phyloP scores from a whole-genome alignment of 2,329 filamentous ascomycete genomes.

The Bipolaris zeicola region DNA sequence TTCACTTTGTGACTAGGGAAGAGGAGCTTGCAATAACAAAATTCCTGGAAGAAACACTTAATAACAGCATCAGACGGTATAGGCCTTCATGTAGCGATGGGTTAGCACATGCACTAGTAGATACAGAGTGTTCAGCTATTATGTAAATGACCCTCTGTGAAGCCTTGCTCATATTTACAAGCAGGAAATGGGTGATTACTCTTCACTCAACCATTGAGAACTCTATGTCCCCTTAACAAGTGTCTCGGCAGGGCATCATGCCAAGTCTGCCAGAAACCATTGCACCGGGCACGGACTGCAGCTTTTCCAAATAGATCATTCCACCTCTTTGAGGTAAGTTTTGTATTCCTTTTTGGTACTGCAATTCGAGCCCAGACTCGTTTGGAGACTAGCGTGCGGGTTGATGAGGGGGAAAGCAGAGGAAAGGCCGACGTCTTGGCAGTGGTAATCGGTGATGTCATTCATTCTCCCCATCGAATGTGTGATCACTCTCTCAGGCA shows the following conservation, averaged over 20 bases:
- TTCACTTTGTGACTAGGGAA: not conserved
- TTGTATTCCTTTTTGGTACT: not conserved
- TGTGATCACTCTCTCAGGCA: not conserved
- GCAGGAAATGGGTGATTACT: not conserved
- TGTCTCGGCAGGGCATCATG: not conserved
- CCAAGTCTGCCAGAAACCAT: not conserved
- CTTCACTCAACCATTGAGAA: not conserved
- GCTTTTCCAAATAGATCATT: not conserved
- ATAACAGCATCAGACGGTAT: too few species aligned
- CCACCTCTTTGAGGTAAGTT: not conserved
- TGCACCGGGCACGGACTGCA: not conserved
- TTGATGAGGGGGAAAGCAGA: not conserved
- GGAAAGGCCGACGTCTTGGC: conserved; percentile 15
- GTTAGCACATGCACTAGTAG: not conserved
- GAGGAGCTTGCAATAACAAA: not conserved
- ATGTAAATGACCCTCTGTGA: not conserved
- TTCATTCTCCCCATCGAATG: not conserved
- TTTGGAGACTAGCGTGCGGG: not conserved
- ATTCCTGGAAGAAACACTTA: not conserved
- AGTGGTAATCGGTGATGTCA: conserved; percentile 8
- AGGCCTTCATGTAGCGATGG: not conserved
- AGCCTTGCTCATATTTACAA: not conserved
- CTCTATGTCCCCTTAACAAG: not conserved
- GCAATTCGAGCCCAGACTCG: not conserved
- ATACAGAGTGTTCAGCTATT: too few species aligned